These are phyloP conservation scores for Chalciporus chontae DNA, from an alignment of 768 basidiomycete genomes.

Conservation along the genomic window DNA sequence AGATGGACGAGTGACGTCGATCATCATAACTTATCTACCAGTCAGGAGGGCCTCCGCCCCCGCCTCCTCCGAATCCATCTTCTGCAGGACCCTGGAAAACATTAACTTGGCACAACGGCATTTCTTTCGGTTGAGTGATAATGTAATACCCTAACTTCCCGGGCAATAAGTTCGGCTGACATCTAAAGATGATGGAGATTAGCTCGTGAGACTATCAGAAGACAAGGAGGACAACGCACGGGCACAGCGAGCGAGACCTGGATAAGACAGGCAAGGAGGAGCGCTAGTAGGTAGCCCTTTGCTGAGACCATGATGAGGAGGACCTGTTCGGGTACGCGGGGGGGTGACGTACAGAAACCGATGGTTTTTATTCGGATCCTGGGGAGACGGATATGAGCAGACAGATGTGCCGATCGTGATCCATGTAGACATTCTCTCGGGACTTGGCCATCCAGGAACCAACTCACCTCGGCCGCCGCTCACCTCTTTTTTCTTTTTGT, in stretches of 20 bases:
- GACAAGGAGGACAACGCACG: slow-evolving; percentile 6
- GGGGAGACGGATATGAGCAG: slow-evolving; percentile 21
- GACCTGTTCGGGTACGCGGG: background rate
- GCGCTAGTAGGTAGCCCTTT: slow-evolving; percentile 19
- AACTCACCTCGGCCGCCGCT: slow-evolving; percentile 22
- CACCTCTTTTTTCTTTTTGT: slow-evolving; percentile 11
- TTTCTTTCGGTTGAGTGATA: background rate
- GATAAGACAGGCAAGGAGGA: slow-evolving; percentile 19
- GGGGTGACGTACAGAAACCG: background rate
- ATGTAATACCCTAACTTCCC: slow-evolving; percentile 11
- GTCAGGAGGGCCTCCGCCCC: slow-evolving; percentile 20
- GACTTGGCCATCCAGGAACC: slow-evolving; percentile 24
- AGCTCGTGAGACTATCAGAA: background rate
- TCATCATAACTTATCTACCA: slow-evolving; percentile 19
- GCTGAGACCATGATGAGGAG: slow-evolving; percentile 16
- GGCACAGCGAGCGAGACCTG: slow-evolving; percentile 24
- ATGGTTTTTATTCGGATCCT: slow-evolving; percentile 22
- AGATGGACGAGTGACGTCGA: background rate
- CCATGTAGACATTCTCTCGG: slow-evolving; percentile 18
- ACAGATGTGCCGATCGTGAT: slow-evolving; percentile 14
- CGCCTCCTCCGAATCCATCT: slow-evolving; percentile 20
- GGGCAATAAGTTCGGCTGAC: slow-evolving; percentile 6
- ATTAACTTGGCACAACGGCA: slow-evolving; percentile 1
- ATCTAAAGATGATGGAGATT: slow-evolving; percentile 11
- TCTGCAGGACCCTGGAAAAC: slow-evolving; percentile 14